Base-by-base conservation (phyloP, 2,329 filamentous ascomycete species). In the Claviceps fusiformis region DNA sequence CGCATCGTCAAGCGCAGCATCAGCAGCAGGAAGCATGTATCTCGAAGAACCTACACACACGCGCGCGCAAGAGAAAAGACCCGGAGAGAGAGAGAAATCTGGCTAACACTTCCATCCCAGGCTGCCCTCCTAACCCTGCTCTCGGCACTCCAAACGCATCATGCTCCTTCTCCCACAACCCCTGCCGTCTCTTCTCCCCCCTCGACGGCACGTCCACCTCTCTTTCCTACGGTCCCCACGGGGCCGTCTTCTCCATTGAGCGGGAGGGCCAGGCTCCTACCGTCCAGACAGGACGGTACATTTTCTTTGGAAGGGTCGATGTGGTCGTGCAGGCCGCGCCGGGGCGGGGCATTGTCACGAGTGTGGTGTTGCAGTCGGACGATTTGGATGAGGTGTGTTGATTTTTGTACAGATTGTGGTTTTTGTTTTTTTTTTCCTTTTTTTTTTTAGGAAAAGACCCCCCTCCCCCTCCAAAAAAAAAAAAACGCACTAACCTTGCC, bases 261-360 rank as follows among this genome's bases (percentile, higher is more conserved):
- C 68, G 78, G 7, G 70, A 74, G 35, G 71, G 70, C 37, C 77
- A 82, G 47, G 76, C 73, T 46, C 79, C 85, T 17, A 82, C 81
- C 13, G 87, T 89, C 67, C 77, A 75, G 62, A 76, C 78, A 9
- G 76, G 84, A 60, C 89, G 86, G 75, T 91, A 90, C 73, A 87
- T 93, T 67, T 90, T 93, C 85, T 93, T 90, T 63, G 88, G 88
- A 50, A 81, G 80, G 59, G 80, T 89, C 58, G 83, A 88, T 48
- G 79, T 85, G 50, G 77, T 78, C 17, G 73, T 90, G 67, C 85
- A 87, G 67, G 79, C 86, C 10, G 83, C 87, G 6, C 78, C 85
- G 0, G 87, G 87, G 10, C 77, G 75, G 3, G 88, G 88, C 49
- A 87, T 92, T 57, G 83, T 92, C 57, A 90, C 85, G 69, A 87